A percentile compares a stretch with the other conserved stretches of the same genome.
Evolutionary conservation across 1,139 yeast genomes (phyloP).

Genomic region (Saccharomycopsis phalli): DNA sequence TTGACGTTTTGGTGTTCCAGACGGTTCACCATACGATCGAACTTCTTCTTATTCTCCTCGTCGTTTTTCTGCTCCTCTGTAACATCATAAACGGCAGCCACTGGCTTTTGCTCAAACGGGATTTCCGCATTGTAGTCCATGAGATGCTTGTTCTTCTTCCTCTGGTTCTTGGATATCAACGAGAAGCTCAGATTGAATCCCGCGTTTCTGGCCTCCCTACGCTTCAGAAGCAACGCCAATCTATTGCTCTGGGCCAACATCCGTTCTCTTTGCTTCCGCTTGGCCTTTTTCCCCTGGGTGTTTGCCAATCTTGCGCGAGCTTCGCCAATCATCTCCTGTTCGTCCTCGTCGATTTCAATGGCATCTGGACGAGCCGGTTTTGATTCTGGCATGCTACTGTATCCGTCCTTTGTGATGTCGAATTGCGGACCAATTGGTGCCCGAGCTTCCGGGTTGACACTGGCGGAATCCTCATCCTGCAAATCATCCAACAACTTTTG

Average conservation of each 20-base stretch:
- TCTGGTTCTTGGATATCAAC: conserved; percentile 26
- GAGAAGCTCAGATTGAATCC: conserved; percentile 54
- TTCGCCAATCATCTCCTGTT: conserved; percentile 85
- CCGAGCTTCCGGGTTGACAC: conserved; percentile 41
- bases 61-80: conserved; percentile 44
- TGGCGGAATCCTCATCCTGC: conserved; percentile 31
- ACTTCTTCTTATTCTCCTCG: conserved; percentile 32
- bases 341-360: conserved; percentile 77
- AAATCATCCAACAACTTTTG: conserved; percentile 61
- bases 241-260: conserved; percentile 67
- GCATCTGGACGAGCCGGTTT: conserved; percentile 77
- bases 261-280: conserved; percentile 80
- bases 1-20: conserved; percentile 33
- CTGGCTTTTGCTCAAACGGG: conserved; percentile 71
- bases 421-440: conserved; percentile 33
- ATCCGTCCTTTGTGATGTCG: conserved; percentile 37
- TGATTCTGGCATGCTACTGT: conserved; percentile 70
- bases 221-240: conserved; percentile 66
- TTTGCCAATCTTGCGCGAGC: conserved; percentile 88
- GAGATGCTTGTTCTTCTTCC: conserved; percentile 48
- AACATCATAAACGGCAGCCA: conserved; percentile 61
- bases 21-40: conserved; percentile 28
- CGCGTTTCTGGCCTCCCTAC: conserved; percentile 80
- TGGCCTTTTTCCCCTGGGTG: conserved; percentile 93
- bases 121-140: conserved; percentile 80